Evolutionary conservation across 352 stramenopile genomes (phyloP).

Genomic region (Pythium scleroteichum): DNA sequence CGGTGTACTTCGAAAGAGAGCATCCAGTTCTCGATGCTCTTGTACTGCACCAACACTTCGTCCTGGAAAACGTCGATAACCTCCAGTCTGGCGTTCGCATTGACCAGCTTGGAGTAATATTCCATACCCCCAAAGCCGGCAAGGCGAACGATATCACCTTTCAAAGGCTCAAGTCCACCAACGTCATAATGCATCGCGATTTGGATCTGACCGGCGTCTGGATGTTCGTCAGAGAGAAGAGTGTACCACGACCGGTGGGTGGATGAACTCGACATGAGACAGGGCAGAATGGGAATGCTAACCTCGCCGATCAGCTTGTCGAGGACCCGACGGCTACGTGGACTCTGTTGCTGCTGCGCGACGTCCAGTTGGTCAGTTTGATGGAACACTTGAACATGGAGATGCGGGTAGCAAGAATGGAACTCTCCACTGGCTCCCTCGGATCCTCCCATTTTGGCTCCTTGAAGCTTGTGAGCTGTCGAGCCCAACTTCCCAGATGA

Average conservation of each 20-base stretch:
- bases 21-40: constrained; percentile 59
- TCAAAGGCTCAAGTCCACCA: constrained; percentile 42
- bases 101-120: constrained; percentile 68
- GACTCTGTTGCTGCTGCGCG: constrained; percentile 3
- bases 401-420: constrained; percentile 55
- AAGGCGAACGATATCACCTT: constrained; percentile 60
- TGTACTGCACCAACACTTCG: constrained; percentile 57
- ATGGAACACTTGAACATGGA: constrained; percentile 67
- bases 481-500: constrained; percentile 5
- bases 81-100: constrained; percentile 46
- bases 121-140: constrained; percentile 63
- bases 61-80: constrained; percentile 68
- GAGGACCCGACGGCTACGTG: neutral
- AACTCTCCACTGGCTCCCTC: constrained; percentile 31
- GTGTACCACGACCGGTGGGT: constrained; percentile 61
- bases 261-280: constrained; percentile 56
- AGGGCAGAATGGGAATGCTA: constrained; percentile 58
- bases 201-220: constrained; percentile 62
- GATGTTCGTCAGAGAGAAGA: constrained; percentile 47
- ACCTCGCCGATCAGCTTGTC: constrained; percentile 65
- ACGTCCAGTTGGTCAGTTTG: constrained; percentile 32
- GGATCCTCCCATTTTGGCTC: constrained; percentile 15
- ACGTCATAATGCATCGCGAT: constrained; percentile 60
- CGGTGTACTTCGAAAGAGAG: constrained; percentile 67
- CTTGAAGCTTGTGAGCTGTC: constrained; percentile 20